phyloP scores from a whole-genome alignment of 345 rosid species.

The Cardamine resedifolia region DNA sequence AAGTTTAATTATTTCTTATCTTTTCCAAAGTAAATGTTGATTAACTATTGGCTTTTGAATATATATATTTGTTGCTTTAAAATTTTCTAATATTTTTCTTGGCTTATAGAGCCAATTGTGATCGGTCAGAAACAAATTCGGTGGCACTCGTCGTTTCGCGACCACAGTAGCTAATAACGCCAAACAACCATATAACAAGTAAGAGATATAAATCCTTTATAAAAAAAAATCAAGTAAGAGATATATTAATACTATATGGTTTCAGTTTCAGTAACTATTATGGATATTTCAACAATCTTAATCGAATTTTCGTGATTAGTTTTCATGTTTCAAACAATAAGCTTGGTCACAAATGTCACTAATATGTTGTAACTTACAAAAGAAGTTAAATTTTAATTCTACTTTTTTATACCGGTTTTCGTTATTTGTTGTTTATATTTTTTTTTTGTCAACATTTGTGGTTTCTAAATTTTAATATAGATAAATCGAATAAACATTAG shows the following conservation, averaged over 20 bases:
- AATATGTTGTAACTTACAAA: not conserved
- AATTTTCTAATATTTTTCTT: not conserved
- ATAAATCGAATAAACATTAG: too few relatives aligned
- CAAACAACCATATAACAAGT: constrained; percentile 37
- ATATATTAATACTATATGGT: not conserved
- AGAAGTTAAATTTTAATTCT: not conserved
- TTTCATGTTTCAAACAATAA: not conserved
- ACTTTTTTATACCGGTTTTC: not conserved
- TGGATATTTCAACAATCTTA: not conserved
- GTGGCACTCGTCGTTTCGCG: constrained; percentile 27
- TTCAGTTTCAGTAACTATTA: not conserved
- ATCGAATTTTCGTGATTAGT: not conserved
- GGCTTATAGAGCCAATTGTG: constrained; percentile 21
- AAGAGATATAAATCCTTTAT: constrained; percentile 17
- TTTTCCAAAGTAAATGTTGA: not conserved
- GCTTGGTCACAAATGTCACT: not conserved
- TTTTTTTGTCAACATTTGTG: not conserved
- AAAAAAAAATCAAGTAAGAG: constrained; percentile 36
- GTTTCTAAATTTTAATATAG: too few relatives aligned
- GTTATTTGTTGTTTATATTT: not conserved
- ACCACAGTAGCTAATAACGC: constrained; percentile 19
- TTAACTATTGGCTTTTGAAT: not conserved
- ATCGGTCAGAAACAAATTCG: constrained; percentile 7
- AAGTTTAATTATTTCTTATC: not conserved
- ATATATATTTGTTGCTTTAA: not conserved